phyloP scores from a whole-genome alignment of 257 asterid genomes.

The Handroanthus guayacan region DNA sequence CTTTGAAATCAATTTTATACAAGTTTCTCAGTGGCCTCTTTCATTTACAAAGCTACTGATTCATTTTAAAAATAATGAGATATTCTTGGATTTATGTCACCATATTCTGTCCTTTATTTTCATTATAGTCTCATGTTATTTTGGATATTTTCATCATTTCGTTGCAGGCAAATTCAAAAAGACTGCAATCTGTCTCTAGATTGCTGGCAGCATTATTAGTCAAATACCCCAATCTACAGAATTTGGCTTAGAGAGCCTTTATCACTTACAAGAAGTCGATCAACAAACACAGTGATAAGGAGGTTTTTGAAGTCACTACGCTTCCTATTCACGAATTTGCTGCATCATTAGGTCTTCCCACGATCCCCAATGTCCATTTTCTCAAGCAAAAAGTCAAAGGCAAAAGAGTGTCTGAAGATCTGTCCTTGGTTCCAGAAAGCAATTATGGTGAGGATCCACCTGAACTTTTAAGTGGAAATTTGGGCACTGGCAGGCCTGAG shows the following conservation, averaged over 20 bases:
- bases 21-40: not conserved
- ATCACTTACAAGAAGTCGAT: constrained; percentile 87
- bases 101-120: constrained; percentile 10
- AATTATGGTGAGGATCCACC: constrained; percentile 45
- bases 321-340: constrained; percentile 80
- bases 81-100: not conserved
- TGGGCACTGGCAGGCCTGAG: constrained; percentile 35
- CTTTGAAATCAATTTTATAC: constrained; percentile 3
- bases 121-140: not conserved
- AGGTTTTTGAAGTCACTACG: constrained; percentile 78
- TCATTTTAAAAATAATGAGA: not conserved
- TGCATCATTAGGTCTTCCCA: constrained; percentile 95
- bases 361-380: constrained; percentile 91
- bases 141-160: constrained; percentile 21
- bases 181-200: constrained; percentile 82
- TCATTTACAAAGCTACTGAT: constrained; percentile 21
- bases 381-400: constrained; percentile 72
- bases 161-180: constrained; percentile 72
- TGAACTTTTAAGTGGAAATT: constrained; percentile 33
- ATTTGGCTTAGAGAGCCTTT: constrained; percentile 85
- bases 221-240: constrained; percentile 75
- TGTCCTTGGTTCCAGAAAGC: constrained; percentile 54
- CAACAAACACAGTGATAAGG: constrained; percentile 80
- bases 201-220: constrained; percentile 83
- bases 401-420: constrained; percentile 57